Evolutionary conservation across 768 basidiomycete genomes (phyloP).

Genomic region (Suillus decipiens): DNA sequence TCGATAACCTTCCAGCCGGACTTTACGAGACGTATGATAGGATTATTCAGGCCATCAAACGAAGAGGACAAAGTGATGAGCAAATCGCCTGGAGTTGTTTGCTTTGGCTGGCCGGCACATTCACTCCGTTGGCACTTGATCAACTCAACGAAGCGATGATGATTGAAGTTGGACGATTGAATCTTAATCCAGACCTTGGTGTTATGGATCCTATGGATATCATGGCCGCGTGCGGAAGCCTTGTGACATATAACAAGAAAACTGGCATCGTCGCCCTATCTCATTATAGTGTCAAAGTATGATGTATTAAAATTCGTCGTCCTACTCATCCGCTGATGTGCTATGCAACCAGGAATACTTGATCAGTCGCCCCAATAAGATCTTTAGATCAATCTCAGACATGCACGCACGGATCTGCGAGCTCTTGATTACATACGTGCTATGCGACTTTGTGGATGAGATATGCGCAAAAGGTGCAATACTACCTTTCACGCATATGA

Average conservation of each 20-base stretch:
- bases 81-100: neutral
- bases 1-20: slow-evolving; percentile 17
- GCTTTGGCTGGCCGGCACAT: neutral
- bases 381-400: neutral
- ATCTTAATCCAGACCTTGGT: neutral
- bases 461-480: neutral
- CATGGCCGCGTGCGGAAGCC: neutral
- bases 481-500: neutral
- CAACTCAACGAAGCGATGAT: slow-evolving; percentile 7
- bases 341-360: neutral
- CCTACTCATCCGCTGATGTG: neutral
- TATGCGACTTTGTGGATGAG: neutral
- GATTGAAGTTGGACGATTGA: neutral
- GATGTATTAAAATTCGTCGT: neutral
- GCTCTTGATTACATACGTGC: neutral
- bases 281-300: slow-evolving; percentile 15
- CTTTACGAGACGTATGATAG: slow-evolving; percentile 26
- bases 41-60: slow-evolving; percentile 18
- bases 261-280: neutral
- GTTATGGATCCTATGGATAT: neutral
- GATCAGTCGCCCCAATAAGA: neutral
- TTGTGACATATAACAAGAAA: slow-evolving; percentile 4
- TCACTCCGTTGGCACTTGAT: neutral
- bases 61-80: neutral
- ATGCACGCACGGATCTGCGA: neutral